A percentile compares a stretch with the other conserved stretches of the same genome.
These are phyloP conservation scores for Marasmius tenuissimus DNA, from an alignment of 1,284 basidiomycete species.

Conservation along the genomic window DNA sequence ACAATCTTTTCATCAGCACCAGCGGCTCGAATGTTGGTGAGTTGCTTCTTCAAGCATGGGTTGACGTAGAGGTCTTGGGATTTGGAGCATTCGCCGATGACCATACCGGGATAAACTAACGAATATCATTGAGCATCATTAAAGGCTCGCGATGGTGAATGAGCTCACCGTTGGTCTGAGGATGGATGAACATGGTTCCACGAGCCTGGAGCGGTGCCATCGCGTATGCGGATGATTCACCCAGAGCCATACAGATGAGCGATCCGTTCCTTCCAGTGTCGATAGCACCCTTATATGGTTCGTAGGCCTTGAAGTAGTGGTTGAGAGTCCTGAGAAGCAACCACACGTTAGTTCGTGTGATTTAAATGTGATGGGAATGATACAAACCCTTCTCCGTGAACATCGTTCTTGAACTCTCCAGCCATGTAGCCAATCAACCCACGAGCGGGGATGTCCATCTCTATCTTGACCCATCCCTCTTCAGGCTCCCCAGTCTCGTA, in stretches of 20 bases:
- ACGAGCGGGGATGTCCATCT: slow-evolving; percentile 45
- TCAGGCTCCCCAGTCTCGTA: slow-evolving; percentile 31
- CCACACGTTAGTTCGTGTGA: not conserved
- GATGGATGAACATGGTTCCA: slow-evolving; percentile 43
- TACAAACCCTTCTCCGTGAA: slow-evolving; percentile 44
- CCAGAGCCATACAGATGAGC: slow-evolving; percentile 43
- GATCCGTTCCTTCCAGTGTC: slow-evolving; percentile 45
- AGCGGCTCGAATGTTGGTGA: slow-evolving; percentile 46
- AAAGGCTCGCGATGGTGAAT: not conserved
- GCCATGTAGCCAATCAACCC: slow-evolving; percentile 50
- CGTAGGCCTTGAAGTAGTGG: slow-evolving; percentile 48
- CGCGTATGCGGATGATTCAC: slow-evolving; percentile 42
- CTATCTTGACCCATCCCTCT: slow-evolving; percentile 42
- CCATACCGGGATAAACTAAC: slow-evolving; percentile 47
- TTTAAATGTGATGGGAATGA: not conserved
- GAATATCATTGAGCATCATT: not conserved
- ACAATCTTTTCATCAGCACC: slow-evolving; percentile 48
- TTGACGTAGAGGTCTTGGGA: slow-evolving; percentile 42
- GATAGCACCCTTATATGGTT: slow-evolving; percentile 38
- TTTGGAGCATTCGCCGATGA: slow-evolving; percentile 48
- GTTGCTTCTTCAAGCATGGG: slow-evolving; percentile 44
- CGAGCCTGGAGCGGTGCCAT: slow-evolving; percentile 47
- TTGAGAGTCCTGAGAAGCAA: slow-evolving; percentile 36
- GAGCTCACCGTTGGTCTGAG: slow-evolving; percentile 35
- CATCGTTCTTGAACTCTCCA: slow-evolving; percentile 49